phyloP scores from a whole-genome alignment of 352 stramenopile genomes.

The Globisporangium recalcitrans region DNA sequence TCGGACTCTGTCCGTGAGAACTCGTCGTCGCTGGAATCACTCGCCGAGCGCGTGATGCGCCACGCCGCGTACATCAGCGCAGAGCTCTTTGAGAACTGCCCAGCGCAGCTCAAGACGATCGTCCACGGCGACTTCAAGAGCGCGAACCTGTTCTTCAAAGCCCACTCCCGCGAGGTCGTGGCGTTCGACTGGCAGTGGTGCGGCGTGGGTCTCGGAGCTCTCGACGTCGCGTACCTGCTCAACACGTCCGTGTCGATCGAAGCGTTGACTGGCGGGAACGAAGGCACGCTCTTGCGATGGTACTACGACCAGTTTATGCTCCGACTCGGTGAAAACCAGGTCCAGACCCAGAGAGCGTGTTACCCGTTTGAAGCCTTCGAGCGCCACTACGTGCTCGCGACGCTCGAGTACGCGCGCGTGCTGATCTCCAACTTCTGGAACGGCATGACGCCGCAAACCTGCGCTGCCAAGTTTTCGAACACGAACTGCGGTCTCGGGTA shows the following conservation, averaged over 20 bases:
- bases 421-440: conserved; percentile 64
- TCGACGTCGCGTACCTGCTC: conserved; percentile 66
- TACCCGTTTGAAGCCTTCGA: conserved; percentile 53
- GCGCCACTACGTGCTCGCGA: conserved; percentile 53
- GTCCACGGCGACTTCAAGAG: conserved; percentile 74
- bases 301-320: conserved; percentile 46
- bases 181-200: conserved; percentile 78
- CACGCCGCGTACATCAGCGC: conserved; percentile 46
- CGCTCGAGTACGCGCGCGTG: conserved; percentile 60
- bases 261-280: conserved; percentile 22
- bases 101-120: conserved; percentile 29
- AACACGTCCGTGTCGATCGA: conserved; percentile 62
- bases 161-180: conserved; percentile 32
- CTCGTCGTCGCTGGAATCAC: conserved; percentile 12
- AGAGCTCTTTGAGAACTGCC: conserved; percentile 26
- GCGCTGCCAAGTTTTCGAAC: conserved; percentile 30
- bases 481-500: conserved; percentile 72
- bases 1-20: not conserved
- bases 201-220: conserved; percentile 46
- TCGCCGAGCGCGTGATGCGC: conserved; percentile 43
- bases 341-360: not conserved
- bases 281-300: conserved; percentile 37
- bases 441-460: conserved; percentile 40
- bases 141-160: conserved; percentile 64
- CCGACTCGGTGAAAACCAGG: conserved; percentile 9